Percentiles rank a stretch among this genome's conserved stretches.
Conservation (phyloP, 768 basidiomycete genomes). For the Lyophyllum decastes region DNA sequence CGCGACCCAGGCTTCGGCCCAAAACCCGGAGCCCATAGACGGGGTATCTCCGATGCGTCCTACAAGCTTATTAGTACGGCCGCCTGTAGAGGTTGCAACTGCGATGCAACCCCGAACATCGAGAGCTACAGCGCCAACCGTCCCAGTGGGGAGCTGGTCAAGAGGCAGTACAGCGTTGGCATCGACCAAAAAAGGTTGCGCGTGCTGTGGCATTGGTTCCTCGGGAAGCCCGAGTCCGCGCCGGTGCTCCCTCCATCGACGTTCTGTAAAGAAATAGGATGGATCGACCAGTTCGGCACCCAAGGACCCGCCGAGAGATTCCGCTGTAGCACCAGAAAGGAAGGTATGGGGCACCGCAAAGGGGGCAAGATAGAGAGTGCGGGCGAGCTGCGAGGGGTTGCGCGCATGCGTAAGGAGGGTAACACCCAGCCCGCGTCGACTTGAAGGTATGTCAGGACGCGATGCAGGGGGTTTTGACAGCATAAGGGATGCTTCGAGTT, state of each 20-base stretch:
- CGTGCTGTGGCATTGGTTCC: slow-evolving; percentile 47
- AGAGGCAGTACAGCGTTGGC: slow-evolving; percentile 31
- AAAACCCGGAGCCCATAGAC: slow-evolving; percentile 75
- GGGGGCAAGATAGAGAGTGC: slow-evolving; percentile 72
- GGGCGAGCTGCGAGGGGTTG: slow-evolving; percentile 75
- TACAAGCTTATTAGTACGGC: slow-evolving; percentile 79
- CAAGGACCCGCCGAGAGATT: slow-evolving; percentile 55
- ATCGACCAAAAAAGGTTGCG: slow-evolving; percentile 10
- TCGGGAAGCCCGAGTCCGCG: slow-evolving; percentile 74
- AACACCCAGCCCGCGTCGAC: slow-evolving; percentile 62
- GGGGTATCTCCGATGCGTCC: slow-evolving; percentile 87
- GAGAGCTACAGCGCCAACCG: slow-evolving; percentile 83
- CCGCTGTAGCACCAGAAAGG: slow-evolving; percentile 67
- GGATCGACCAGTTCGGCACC: slow-evolving; percentile 66
- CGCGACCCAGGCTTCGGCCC: slow-evolving; percentile 77
- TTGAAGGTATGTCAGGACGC: slow-evolving; percentile 56
- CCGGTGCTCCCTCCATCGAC: slow-evolving; percentile 77
- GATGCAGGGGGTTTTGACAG: slow-evolving; percentile 74
- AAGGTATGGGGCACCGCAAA: slow-evolving; percentile 64
- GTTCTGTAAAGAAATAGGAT: slow-evolving; percentile 77
- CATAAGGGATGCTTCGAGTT: slow-evolving; percentile 82
- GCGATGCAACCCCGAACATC: slow-evolving; percentile 76
- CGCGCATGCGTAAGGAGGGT: slow-evolving; percentile 66
- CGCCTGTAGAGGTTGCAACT: slow-evolving; percentile 77
- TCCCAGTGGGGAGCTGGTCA: slow-evolving; percentile 71